A percentile compares a stretch with the other conserved stretches of the same genome.
Evolutionary conservation across 768 basidiomycete genomes (phyloP).

Genomic region (Rhodotorula diobovata): DNA sequence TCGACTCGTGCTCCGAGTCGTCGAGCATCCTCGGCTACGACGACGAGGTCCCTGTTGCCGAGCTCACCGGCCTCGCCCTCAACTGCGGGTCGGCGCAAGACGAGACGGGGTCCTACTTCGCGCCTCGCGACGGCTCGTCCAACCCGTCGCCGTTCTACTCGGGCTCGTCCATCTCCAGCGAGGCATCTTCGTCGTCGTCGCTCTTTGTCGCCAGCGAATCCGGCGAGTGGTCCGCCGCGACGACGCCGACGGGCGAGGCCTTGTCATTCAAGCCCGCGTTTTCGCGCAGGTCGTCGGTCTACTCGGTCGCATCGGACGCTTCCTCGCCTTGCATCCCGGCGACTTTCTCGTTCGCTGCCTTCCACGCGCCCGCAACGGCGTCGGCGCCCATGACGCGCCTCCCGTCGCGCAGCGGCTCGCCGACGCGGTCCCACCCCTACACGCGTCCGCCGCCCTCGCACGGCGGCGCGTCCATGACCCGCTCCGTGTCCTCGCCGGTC

Average conservation of each 20-base stretch:
- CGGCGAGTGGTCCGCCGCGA: conserved; percentile 8
- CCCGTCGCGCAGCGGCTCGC: conserved; percentile 16
- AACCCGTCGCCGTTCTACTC: conserved; percentile 24
- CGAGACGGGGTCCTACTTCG: conserved; percentile 21
- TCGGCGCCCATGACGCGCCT: background rate
- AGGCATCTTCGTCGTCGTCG: conserved; percentile 14
- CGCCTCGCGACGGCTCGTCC: conserved; percentile 10
- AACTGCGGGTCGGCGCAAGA: conserved; percentile 12
- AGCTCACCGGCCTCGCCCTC: conserved; percentile 10
- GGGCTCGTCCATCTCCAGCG: conserved; percentile 6
- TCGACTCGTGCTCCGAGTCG: conserved; percentile 12
- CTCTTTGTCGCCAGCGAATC: background rate
- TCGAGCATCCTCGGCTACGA: conserved; percentile 26
- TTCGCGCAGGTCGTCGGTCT: conserved; percentile 17
- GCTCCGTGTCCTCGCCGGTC: conserved; percentile 35
- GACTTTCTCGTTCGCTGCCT: conserved; percentile 25
- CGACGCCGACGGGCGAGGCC: conserved; percentile 21
- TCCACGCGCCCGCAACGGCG: background rate
- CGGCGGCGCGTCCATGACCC: conserved; percentile 21
- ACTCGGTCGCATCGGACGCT: conserved; percentile 6
- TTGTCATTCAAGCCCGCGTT: conserved; percentile 5
- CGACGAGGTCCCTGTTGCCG: background rate
- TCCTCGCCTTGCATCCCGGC: conserved; percentile 15
- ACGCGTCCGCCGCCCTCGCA: background rate
- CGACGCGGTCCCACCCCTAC: conserved; percentile 20